Conservation (phyloP, 2,329 filamentous ascomycete genomes). For the Phaeomoniella chlamydospora region DNA sequence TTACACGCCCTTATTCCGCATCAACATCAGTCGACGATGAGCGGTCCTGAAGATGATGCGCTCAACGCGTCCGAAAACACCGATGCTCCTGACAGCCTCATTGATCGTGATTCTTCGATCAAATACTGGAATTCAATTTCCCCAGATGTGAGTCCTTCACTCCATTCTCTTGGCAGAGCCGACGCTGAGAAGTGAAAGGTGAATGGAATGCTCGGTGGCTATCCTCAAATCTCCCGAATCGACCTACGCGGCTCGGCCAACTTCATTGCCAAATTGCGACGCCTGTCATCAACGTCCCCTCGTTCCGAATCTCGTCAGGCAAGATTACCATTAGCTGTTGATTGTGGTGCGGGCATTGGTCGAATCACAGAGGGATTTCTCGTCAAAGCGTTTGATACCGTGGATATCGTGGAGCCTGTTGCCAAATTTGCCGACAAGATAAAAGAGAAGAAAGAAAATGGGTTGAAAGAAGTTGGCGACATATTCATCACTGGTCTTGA, state of each 20-base stretch:
- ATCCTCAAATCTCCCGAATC: constrained; percentile 50
- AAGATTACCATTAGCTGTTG: constrained; percentile 26
- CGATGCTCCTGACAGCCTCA: not conserved
- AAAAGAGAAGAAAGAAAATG: constrained; percentile 16
- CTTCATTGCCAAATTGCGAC: constrained; percentile 53
- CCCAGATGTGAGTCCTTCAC: not conserved
- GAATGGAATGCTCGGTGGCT: constrained; percentile 71
- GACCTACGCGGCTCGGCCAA: constrained; percentile 57
- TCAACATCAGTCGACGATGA: no score
- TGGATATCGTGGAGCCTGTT: constrained; percentile 79
- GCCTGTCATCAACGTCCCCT: constrained; percentile 7
- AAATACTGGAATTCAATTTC: constrained; percentile 1
- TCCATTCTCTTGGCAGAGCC: not conserved
- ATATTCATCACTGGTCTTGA: constrained; percentile 64
- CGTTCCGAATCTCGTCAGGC: constrained; percentile 13
- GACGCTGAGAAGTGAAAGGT: constrained; percentile 20
- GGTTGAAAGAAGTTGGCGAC: constrained; percentile 32
- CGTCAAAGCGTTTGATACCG: constrained; percentile 49
- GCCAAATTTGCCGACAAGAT: constrained; percentile 61
- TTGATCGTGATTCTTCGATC: not conserved
- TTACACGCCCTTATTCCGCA: not conserved
- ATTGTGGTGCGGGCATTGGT: constrained; percentile 61
- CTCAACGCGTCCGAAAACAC: not conserved
- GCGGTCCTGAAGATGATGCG: no score
- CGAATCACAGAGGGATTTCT: constrained; percentile 68